These are phyloP conservation scores for Penicillium bovifimosum DNA, from an alignment of 495 filamentous ascomycete species.

Conservation along the genomic window DNA sequence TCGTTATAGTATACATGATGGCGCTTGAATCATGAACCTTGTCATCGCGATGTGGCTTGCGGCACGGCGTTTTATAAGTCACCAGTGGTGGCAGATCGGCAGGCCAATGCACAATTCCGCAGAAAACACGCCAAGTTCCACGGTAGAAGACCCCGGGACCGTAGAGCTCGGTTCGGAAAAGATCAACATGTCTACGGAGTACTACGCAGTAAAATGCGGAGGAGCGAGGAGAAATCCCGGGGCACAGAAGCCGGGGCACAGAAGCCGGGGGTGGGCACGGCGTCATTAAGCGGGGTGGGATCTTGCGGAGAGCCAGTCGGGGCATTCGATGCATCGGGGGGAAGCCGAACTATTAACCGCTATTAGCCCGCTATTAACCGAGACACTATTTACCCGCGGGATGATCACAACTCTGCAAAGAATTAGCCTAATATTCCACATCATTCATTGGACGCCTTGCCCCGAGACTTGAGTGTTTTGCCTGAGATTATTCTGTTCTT, in stretches of 20 bases:
- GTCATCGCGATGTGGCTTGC: background rate
- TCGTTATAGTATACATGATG: constrained; percentile 41
- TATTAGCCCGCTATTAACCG: constrained; percentile 23
- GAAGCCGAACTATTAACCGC: constrained; percentile 15
- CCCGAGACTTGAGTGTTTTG: background rate
- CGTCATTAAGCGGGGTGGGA: constrained; percentile 14
- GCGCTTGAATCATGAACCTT: background rate
- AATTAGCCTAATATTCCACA: background rate
- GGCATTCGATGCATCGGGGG: constrained; percentile 6
- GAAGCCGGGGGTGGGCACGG: constrained; percentile 9
- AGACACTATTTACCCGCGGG: background rate
- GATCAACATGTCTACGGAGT: constrained; percentile 17
- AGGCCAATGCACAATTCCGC: constrained; percentile 6
- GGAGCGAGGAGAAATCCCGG: constrained; percentile 14
- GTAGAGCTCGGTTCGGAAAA: constrained; percentile 7
- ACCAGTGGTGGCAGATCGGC: background rate
- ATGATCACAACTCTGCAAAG: background rate
- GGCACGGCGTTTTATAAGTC: constrained; percentile 12
- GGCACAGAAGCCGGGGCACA: constrained; percentile 9
- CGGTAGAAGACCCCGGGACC: constrained; percentile 9
- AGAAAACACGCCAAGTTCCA: constrained; percentile 1
- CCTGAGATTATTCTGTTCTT: background rate
- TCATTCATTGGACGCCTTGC: background rate
- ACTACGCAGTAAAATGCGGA: constrained; percentile 25
- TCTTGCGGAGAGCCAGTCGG: constrained; percentile 14